A percentile compares a stretch with the other conserved stretches of the same genome.
These are phyloP conservation scores for Astragalus membranaceus DNA, from an alignment of 306 rosid genomes.

Conservation along the genomic window DNA sequence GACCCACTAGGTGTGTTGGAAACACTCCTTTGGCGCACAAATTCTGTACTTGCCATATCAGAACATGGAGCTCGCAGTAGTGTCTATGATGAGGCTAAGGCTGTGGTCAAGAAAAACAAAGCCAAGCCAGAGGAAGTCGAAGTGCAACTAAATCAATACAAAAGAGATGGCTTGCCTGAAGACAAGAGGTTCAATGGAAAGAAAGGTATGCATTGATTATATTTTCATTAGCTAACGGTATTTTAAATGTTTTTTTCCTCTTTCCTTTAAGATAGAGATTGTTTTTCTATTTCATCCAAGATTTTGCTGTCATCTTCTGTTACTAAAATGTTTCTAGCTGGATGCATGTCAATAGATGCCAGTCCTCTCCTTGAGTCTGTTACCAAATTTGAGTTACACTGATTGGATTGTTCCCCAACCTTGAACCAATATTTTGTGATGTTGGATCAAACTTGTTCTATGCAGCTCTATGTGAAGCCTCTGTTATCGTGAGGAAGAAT, in stretches of 20 bases:
- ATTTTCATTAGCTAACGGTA: constrained; percentile 3
- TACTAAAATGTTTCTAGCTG: neutral
- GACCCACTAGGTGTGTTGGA: constrained; percentile 92
- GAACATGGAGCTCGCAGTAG: constrained; percentile 98
- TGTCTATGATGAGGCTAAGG: constrained; percentile 90
- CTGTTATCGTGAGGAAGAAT: constrained; percentile 79
- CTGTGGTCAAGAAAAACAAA: constrained; percentile 90
- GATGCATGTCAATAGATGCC: neutral
- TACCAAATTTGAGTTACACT: constrained; percentile 5
- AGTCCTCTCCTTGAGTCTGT: neutral
- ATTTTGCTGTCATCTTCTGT: neutral
- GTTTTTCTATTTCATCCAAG: neutral
- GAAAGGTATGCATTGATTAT: constrained; percentile 50
- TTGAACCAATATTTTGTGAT: neutral
- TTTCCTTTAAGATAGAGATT: neutral
- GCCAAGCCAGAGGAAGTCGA: constrained; percentile 95
- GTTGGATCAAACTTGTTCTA: constrained; percentile 9
- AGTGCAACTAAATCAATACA: constrained; percentile 75
- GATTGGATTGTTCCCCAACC: neutral
- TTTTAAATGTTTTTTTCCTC: neutral
- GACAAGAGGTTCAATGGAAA: constrained; percentile 81
- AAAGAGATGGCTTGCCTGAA: constrained; percentile 69
- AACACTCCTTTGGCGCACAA: constrained; percentile 84
- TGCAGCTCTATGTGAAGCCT: constrained; percentile 90
- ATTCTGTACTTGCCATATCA: constrained; percentile 76